A percentile compares a stretch with the other conserved stretches of the same genome.
These are phyloP conservation scores for Sanghuangporus weigelae DNA, from an alignment of 1,284 basidiomycete species.

Conservation along the genomic window DNA sequence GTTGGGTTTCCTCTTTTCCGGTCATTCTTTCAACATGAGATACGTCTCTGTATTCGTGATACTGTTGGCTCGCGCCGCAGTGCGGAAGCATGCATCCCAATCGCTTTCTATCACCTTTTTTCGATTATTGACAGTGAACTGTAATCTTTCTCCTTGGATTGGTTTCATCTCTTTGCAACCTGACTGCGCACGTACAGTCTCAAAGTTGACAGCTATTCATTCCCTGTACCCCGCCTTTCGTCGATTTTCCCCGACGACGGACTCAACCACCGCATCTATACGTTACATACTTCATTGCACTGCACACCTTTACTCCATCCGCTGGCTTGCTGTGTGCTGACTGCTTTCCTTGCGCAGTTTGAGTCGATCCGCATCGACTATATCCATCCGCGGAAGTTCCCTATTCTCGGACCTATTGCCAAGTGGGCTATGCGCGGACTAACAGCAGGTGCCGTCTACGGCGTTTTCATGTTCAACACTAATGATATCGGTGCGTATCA, in stretches of 20 bases:
- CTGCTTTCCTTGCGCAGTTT: conserved; percentile 41
- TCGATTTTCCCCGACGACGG: no score
- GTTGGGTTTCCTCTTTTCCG: conserved; percentile 23
- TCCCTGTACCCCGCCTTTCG: no score
- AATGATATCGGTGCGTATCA: conserved; percentile 82
- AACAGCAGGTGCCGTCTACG: conserved; percentile 84
- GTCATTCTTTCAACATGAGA: not conserved
- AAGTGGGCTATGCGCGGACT: conserved; percentile 76
- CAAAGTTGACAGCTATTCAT: no score
- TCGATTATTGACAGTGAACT: no score
- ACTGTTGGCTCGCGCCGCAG: not conserved
- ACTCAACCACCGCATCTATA: no score
- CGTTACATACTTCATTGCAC: not conserved
- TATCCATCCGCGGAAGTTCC: conserved; percentile 92
- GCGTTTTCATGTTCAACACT: conserved; percentile 96
- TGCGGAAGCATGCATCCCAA: no score
- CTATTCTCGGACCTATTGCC: conserved; percentile 60
- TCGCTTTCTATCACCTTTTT: no score
- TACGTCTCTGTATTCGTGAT: not conserved
- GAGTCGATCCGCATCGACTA: conserved; percentile 82
- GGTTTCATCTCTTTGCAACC: no score
- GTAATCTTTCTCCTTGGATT: no score
- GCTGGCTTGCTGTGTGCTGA: not conserved
- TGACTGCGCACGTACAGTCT: no score
- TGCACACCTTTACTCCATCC: not conserved